phyloP scores from a whole-genome alignment of 768 basidiomycete species.

The Mycena rosella region DNA sequence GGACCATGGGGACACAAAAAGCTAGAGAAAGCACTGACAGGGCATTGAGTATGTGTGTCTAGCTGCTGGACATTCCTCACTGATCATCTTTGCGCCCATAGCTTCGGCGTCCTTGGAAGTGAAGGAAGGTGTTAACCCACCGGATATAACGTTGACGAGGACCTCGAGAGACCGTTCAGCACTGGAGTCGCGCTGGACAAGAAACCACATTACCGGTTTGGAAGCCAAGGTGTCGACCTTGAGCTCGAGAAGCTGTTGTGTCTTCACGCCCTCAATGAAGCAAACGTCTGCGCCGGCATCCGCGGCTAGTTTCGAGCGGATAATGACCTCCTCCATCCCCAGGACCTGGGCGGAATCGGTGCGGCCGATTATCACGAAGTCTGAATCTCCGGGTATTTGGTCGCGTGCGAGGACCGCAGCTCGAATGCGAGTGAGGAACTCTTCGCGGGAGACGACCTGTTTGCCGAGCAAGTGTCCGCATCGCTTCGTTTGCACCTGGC shows the following conservation, averaged over 20 bases:
- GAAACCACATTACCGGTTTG: constrained; percentile 65
- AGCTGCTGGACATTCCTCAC: too few relatives aligned
- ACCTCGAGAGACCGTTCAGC: constrained; percentile 50
- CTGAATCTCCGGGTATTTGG: constrained; percentile 78
- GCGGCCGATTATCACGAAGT: constrained; percentile 83
- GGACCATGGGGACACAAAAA: constrained; percentile 81
- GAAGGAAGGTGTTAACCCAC: constrained; percentile 82
- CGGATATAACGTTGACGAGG: constrained; percentile 85
- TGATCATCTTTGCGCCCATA: constrained; percentile 84
- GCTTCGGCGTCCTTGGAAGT: constrained; percentile 76
- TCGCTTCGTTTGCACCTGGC: constrained; percentile 65
- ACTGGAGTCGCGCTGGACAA: background rate
- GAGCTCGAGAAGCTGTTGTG: constrained; percentile 69
- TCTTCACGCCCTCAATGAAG: constrained; percentile 85
- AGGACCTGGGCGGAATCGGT: constrained; percentile 85
- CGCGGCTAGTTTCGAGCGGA: constrained; percentile 75
- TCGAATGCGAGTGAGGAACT: constrained; percentile 79
- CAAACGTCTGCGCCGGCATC: constrained; percentile 84
- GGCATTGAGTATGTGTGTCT: too few relatives aligned
- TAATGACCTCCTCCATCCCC: constrained; percentile 82
- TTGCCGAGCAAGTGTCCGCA: constrained; percentile 84
- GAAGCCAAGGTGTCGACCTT: constrained; percentile 79
- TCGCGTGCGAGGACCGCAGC: constrained; percentile 85
- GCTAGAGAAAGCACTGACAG: constrained; percentile 79
- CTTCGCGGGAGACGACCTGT: constrained; percentile 84